Evolutionary conservation across 2,329 filamentous ascomycete genomes (phyloP).

Genomic region (Pseudophaeomoniella oleicola): DNA sequence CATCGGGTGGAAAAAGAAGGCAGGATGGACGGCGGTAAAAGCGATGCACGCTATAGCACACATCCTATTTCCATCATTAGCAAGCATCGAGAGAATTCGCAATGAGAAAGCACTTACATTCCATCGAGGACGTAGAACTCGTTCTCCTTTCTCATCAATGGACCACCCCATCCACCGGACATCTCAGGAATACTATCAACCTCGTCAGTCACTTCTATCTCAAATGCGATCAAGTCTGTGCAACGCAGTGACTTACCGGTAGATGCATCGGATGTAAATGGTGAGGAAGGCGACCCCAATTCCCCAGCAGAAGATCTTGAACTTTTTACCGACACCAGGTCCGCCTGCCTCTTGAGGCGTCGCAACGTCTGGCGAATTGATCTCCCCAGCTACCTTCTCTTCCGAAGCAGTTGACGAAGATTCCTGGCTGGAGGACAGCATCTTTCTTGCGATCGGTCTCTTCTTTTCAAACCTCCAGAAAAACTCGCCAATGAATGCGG

Average conservation of each 20-base stretch:
- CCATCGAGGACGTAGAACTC: slow-evolving; percentile 34
- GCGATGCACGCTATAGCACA: slow-evolving; percentile 24
- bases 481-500: neutral
- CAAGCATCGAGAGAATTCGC: slow-evolving; percentile 1
- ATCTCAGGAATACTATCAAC: slow-evolving; percentile 30
- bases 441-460: neutral
- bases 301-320: slow-evolving; percentile 1
- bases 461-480: slow-evolving; percentile 1
- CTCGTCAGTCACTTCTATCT: slow-evolving; percentile 3
- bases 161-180: slow-evolving; percentile 34
- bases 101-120: slow-evolving; percentile 20
- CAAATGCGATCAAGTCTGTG: neutral
- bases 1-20: slow-evolving; percentile 25
- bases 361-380: neutral
- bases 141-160: slow-evolving; percentile 29
- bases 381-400: neutral
- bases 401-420: neutral
- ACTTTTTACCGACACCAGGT: neutral
- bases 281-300: slow-evolving; percentile 20
- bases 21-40: slow-evolving; percentile 29
- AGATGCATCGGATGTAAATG: slow-evolving; percentile 27
- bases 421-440: neutral
- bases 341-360: neutral
- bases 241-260: slow-evolving; percentile 19
- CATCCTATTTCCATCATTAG: slow-evolving; percentile 21